phyloP scores from a whole-genome alignment of 257 asterid genomes.

The Solanum verrucosum region DNA sequence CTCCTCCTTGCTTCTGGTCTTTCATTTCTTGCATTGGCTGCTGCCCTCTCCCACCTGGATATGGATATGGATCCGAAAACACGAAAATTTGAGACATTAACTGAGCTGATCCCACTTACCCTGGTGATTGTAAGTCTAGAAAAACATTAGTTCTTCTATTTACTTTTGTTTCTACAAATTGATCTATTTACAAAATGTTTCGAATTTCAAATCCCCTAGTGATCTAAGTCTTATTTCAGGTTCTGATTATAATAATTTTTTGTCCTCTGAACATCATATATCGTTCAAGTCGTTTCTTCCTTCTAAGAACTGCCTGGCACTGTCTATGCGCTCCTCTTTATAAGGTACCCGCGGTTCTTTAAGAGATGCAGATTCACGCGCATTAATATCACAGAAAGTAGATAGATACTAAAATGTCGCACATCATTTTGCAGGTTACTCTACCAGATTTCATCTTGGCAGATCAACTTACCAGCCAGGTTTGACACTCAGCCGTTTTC shows the following conservation, averaged over 20 bases:
- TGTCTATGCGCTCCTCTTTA: conserved; percentile 81
- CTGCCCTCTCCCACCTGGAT: conserved; percentile 58
- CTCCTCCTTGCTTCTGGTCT: conserved; percentile 74
- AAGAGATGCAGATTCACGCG: neutral
- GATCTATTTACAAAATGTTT: neutral
- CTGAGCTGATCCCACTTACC: conserved; percentile 64
- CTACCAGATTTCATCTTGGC: conserved; percentile 80
- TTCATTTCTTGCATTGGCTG: conserved; percentile 50
- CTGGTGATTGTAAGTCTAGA: conserved; percentile 41
- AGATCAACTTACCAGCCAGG: conserved; percentile 99
- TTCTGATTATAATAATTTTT: conserved; percentile 38
- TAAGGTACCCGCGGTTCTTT: conserved; percentile 36
- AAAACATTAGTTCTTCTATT: neutral
- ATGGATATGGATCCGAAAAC: conserved; percentile 70
- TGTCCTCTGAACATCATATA: conserved; percentile 69
- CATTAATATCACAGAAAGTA: neutral
- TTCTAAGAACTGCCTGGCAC: conserved; percentile 47
- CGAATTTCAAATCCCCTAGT: neutral
- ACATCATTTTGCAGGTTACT: conserved; percentile 36
- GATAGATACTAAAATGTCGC: neutral
- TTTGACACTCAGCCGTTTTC: conserved; percentile 4
- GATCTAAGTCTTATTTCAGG: conserved; percentile 16
- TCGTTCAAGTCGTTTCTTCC: conserved; percentile 70
- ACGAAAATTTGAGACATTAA: conserved; percentile 15
- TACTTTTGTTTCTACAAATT: neutral